phyloP scores from a whole-genome alignment of 208 protist species.

The Endotrypanum monterogeii region DNA sequence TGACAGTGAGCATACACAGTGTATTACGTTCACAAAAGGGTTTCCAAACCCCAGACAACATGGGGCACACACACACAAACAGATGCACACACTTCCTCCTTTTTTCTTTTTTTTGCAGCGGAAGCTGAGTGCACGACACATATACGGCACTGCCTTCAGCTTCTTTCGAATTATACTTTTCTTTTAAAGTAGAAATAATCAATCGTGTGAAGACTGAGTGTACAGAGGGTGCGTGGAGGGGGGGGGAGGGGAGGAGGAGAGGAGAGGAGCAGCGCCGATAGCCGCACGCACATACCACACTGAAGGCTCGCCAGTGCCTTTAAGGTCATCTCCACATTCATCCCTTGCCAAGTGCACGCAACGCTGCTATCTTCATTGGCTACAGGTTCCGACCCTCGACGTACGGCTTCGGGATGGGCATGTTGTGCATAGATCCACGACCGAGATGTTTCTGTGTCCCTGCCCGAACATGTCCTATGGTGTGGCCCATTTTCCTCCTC shows the following conservation, averaged over 20 bases:
- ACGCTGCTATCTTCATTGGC: background rate
- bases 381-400: conserved; percentile 64
- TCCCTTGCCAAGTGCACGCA: background rate
- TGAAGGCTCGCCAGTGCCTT: background rate
- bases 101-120: too few relatives aligned
- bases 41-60: too few relatives aligned
- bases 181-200: too few relatives aligned
- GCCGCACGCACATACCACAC: background rate
- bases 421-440: conserved; percentile 78
- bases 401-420: conserved; percentile 81
- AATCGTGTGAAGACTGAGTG: background rate
- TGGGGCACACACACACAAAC: too few relatives aligned
- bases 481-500: conserved; percentile 11
- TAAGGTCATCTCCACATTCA: background rate
- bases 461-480: conserved; percentile 16
- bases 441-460: conserved; percentile 65
- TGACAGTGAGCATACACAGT: background rate
- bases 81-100: too few relatives aligned
- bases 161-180: background rate
- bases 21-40: too few relatives aligned
- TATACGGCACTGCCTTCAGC: background rate
- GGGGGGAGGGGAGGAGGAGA: too few relatives aligned
- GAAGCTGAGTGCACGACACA: too few relatives aligned
- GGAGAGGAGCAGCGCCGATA: background rate
- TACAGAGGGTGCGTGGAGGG: too few relatives aligned